These are phyloP conservation scores for Fragaria nilgerrensis DNA, from an alignment of 306 rosid genomes.

Conservation along the genomic window DNA sequence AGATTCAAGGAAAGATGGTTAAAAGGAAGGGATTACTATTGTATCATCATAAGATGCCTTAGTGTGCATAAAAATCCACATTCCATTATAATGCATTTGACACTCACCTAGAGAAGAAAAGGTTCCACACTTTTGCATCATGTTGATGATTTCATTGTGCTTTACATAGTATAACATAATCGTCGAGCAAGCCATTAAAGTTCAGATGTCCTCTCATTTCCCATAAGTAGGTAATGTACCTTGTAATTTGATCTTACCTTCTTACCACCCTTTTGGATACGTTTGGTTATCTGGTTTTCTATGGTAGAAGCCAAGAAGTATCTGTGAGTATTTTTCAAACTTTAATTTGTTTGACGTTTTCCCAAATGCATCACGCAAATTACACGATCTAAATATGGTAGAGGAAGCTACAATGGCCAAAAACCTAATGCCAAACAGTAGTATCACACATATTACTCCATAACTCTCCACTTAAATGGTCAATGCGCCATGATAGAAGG, in stretches of 20 bases:
- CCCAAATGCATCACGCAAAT: too few relatives aligned
- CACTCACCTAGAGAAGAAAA: slow-evolving; percentile 11
- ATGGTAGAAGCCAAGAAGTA: too few relatives aligned
- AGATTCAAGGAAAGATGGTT: too few relatives aligned
- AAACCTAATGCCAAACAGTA: background rate
- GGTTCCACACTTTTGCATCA: background rate
- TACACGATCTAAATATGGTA: too few relatives aligned
- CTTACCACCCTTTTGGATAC: too few relatives aligned
- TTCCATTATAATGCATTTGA: slow-evolving; percentile 8
- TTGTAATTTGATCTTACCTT: too few relatives aligned
- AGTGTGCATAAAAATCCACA: background rate
- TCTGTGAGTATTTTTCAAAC: background rate
- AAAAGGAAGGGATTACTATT: background rate
- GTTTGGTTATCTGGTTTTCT: too few relatives aligned
- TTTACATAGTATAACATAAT: background rate
- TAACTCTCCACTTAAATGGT: slow-evolving; percentile 10
- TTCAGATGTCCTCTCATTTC: background rate
- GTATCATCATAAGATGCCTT: slow-evolving; percentile 19
- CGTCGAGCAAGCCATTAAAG: background rate
- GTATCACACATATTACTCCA: background rate
- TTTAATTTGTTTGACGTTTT: too few relatives aligned
- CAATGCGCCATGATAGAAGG: slow-evolving; percentile 29
- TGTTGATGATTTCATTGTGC: background rate
- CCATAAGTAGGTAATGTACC: background rate
- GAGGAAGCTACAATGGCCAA: background rate